These are phyloP conservation scores for Magnolia officinalis DNA, from an alignment of 164 flowering plant genomes.

Conservation along the genomic window DNA sequence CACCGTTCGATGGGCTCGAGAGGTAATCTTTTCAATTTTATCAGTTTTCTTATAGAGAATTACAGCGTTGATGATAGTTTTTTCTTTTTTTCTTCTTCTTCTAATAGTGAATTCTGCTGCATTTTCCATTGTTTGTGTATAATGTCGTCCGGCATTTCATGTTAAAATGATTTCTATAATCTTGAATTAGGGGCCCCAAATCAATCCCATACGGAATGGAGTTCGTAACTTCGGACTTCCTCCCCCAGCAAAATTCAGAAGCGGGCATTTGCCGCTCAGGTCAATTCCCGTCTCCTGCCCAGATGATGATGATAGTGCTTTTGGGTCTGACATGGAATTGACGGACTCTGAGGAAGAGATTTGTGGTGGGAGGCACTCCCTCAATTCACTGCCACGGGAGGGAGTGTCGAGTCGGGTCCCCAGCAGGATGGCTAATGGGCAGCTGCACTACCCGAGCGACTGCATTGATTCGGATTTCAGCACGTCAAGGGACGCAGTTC, in stretches of 20 bases:
- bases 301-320: conserved; percentile 35
- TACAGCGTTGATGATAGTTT: too few relatives aligned
- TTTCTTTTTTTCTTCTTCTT: too few relatives aligned
- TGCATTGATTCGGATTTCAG: conserved; percentile 27
- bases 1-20: conserved; percentile 41
- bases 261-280: conserved; percentile 56
- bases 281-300: conserved; percentile 37
- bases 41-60: neutral
- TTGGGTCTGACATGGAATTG: conserved; percentile 61
- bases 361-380: conserved; percentile 54
- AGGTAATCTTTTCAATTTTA: conserved; percentile 22
- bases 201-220: conserved; percentile 32
- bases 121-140: neutral
- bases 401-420: conserved; percentile 14
- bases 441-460: conserved; percentile 21
- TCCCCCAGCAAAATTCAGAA: conserved; percentile 53
- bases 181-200: conserved; percentile 26
- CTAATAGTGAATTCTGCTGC: neutral
- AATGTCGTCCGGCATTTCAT: conserved; percentile 7
- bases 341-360: conserved; percentile 63
- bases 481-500: conserved; percentile 25
- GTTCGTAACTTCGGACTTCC: conserved; percentile 58
- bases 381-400: conserved; percentile 50
- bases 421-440: conserved; percentile 19
- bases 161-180: neutral